Evolutionary conservation across 495 filamentous ascomycete species (phyloP).

Genomic region (Geopyxis carbonaria): DNA sequence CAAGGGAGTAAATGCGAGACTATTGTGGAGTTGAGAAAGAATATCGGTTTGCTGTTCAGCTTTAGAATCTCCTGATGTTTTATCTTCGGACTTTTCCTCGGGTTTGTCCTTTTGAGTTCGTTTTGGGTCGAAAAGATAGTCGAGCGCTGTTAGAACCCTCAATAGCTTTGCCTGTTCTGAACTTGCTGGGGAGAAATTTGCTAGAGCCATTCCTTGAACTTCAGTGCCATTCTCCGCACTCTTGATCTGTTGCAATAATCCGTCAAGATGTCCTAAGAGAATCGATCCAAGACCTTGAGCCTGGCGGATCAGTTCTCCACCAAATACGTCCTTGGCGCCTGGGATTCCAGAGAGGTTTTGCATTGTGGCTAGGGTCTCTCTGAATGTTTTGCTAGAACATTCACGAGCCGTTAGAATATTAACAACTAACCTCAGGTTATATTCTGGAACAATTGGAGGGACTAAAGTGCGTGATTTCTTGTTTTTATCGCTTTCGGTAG

Average conservation of each 20-base stretch:
- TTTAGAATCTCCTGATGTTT: slow-evolving; percentile 36
- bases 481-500: slow-evolving; percentile 39
- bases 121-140: slow-evolving; percentile 78
- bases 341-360: slow-evolving; percentile 91
- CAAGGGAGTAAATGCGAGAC: slow-evolving; percentile 68
- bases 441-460: slow-evolving; percentile 73
- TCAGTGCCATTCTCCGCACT: slow-evolving; percentile 77
- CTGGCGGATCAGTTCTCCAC: slow-evolving; percentile 71
- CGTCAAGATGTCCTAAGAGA: slow-evolving; percentile 68
- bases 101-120: slow-evolving; percentile 30
- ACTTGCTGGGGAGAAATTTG: slow-evolving; percentile 87
- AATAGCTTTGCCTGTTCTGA: slow-evolving; percentile 93
- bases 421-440: slow-evolving; percentile 80
- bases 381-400: slow-evolving; percentile 91
- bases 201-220: slow-evolving; percentile 80
- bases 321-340: slow-evolving; percentile 77
- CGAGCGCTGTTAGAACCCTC: slow-evolving; percentile 82
- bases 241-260: slow-evolving; percentile 72
- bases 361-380: slow-evolving; percentile 90
- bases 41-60: slow-evolving; percentile 51
- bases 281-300: slow-evolving; percentile 67
- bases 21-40: slow-evolving; percentile 72
- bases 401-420: slow-evolving; percentile 91
- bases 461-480: slow-evolving; percentile 60
- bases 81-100: slow-evolving; percentile 34